Conservation (phyloP, 768 basidiomycete genomes). For the Suillus spraguei region DNA sequence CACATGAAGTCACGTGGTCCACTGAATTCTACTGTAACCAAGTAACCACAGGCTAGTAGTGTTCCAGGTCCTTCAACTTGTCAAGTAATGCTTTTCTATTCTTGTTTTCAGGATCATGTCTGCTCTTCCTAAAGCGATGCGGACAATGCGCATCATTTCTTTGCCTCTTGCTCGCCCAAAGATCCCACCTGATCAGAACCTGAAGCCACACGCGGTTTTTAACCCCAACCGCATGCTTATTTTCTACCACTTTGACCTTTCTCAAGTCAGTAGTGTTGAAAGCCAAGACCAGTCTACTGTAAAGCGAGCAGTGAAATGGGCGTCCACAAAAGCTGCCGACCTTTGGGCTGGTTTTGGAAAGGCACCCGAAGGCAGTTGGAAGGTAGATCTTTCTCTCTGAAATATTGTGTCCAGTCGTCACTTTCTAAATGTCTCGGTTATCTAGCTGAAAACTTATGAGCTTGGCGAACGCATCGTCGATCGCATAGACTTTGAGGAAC, state of each 20-base stretch:
- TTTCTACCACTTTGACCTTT: constrained; percentile 45
- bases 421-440: background rate
- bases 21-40: background rate
- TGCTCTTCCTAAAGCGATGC: constrained; percentile 18
- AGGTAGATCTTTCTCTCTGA: constrained; percentile 46
- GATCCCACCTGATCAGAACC: constrained; percentile 15
- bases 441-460: constrained; percentile 59
- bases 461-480: constrained; percentile 71
- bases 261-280: constrained; percentile 35
- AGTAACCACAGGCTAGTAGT: no score
- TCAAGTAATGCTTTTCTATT: background rate
- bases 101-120: constrained; percentile 18
- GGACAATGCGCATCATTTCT: constrained; percentile 48
- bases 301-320: constrained; percentile 43
- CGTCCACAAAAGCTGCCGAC: constrained; percentile 50
- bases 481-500: constrained; percentile 79
- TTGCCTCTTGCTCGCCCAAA: constrained; percentile 41
- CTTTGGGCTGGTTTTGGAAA: constrained; percentile 73
- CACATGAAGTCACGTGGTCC: constrained; percentile 3
- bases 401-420: background rate
- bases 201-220: constrained; percentile 13
- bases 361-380: constrained; percentile 67
- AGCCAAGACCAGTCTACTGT: constrained; percentile 34
- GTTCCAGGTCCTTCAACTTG: no score
- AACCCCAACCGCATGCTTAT: constrained; percentile 30